Evolutionary conservation across 83 land plant species (phyloP).

Genomic region (Diphasiastrum complanatum): DNA sequence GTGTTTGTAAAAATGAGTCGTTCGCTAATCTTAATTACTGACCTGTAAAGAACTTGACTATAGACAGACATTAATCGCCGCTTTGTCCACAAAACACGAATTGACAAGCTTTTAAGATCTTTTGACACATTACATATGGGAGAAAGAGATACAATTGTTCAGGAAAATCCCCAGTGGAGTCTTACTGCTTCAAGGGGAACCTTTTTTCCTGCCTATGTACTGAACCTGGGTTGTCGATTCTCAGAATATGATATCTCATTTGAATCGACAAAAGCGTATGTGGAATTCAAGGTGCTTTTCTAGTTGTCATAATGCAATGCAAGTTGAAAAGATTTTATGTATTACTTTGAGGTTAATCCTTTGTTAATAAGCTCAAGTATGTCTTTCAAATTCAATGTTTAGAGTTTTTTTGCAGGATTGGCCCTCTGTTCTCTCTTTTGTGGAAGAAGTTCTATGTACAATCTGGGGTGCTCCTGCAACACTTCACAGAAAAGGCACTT

Average conservation of each 20-base stretch:
- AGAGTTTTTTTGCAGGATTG: slow-evolving; percentile 62
- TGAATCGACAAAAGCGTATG: slow-evolving; percentile 74
- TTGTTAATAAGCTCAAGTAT: no score
- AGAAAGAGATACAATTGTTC: slow-evolving; percentile 6
- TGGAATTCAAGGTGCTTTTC: slow-evolving; percentile 75
- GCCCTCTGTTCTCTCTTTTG: slow-evolving; percentile 48
- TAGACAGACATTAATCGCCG: slow-evolving; percentile 73
- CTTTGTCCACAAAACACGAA: slow-evolving; percentile 59
- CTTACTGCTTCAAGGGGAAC: slow-evolving; percentile 23
- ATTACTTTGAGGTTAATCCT: no score
- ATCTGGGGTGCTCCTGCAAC: slow-evolving; percentile 46
- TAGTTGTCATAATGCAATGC: no score
- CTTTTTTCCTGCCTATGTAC: slow-evolving; percentile 47
- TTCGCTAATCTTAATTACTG: no score
- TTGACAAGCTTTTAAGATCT: slow-evolving; percentile 61
- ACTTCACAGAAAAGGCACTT: no score
- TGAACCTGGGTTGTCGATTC: slow-evolving; percentile 60
- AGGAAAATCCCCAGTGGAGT: slow-evolving; percentile 25
- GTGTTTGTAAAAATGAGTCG: no score
- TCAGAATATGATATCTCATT: slow-evolving; percentile 66
- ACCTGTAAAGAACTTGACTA: no score
- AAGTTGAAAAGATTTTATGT: no score
- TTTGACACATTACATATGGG: no score
- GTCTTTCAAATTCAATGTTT: no score
- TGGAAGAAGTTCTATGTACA: slow-evolving; percentile 44